phyloP scores from a whole-genome alignment of 345 rosid species.

The Dimocarpus longan region DNA sequence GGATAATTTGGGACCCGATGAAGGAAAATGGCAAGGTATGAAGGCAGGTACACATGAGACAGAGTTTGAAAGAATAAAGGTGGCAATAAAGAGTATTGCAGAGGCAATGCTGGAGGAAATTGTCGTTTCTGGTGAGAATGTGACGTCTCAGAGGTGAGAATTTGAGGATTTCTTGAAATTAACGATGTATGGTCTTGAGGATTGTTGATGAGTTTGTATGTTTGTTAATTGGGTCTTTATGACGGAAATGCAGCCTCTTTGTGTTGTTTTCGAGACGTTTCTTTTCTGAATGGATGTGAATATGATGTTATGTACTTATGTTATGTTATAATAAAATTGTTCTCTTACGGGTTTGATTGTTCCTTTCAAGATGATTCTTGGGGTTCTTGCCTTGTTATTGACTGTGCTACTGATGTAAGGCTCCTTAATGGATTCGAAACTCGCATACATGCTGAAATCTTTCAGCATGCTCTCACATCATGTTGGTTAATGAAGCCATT shows the following conservation, averaged over 20 bases:
- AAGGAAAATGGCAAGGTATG: slow-evolving; percentile 17
- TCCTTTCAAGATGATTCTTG: not conserved
- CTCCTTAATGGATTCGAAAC: not conserved
- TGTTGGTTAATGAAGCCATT: not conserved
- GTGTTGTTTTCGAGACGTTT: not conserved
- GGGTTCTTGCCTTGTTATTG: not conserved
- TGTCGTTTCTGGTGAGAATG: not conserved
- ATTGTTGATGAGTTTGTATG: not conserved
- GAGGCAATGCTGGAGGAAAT: slow-evolving; percentile 23
- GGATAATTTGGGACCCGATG: slow-evolving; percentile 21
- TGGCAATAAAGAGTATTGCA: slow-evolving; percentile 5
- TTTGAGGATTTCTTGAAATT: slow-evolving; percentile 21
- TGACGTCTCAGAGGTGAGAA: slow-evolving; percentile 4
- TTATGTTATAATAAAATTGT: not conserved
- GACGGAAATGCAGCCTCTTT: not conserved
- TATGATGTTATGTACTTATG: not conserved
- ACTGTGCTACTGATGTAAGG: not conserved
- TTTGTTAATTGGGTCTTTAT: not conserved
- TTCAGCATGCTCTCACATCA: not conserved
- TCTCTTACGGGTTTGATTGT: not conserved
- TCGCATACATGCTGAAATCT: not conserved
- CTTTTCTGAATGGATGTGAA: not conserved
- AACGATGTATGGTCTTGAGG: slow-evolving; percentile 30
- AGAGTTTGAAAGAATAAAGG: slow-evolving; percentile 13
- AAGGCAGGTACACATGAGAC: slow-evolving; percentile 14